Evolutionary conservation across 805 yeast species (phyloP).

Genomic region (Candida tallmaniae): DNA sequence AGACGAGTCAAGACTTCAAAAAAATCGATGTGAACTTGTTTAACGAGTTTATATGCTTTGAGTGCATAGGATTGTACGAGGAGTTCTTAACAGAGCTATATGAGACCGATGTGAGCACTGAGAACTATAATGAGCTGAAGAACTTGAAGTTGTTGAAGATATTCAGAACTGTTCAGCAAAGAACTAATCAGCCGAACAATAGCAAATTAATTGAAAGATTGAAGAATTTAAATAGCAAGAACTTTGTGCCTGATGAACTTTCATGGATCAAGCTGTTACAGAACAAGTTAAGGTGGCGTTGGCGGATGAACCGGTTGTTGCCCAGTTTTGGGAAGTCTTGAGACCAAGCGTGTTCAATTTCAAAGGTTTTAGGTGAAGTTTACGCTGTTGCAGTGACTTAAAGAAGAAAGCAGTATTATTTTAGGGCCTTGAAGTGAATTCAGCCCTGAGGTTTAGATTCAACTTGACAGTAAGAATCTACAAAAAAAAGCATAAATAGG

Average conservation of each 20-base stretch:
- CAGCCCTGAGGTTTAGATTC: too few species aligned
- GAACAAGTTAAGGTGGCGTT: conserved; percentile 17
- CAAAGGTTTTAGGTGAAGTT: neutral
- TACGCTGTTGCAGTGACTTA: neutral
- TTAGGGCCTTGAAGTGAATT: neutral
- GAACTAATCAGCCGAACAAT: conserved; percentile 8
- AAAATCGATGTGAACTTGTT: conserved; percentile 12
- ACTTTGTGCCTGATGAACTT: conserved; percentile 6
- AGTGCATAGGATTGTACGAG: conserved; percentile 57
- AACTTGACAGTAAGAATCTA: too few species aligned
- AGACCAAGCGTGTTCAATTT: too few species aligned
- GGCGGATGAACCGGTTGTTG: conserved; percentile 19
- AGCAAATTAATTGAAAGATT: conserved; percentile 13
- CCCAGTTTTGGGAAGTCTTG: conserved; percentile 13
- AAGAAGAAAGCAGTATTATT: neutral
- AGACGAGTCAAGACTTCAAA: neutral
- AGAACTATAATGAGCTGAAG: conserved; percentile 9
- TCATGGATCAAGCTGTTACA: conserved; percentile 15
- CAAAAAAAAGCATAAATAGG: too few species aligned
- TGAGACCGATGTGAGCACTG: neutral
- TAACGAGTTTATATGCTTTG: conserved; percentile 59
- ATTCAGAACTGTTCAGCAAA: conserved; percentile 11
- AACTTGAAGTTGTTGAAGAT: conserved; percentile 12
- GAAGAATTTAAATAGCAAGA: conserved; percentile 7
- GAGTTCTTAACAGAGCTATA: conserved; percentile 40